Percentiles rank a stretch among this genome's conserved stretches.
Evolutionary conservation across 495 filamentous ascomycete genomes (phyloP).

Genomic region (Letharia lupina): DNA sequence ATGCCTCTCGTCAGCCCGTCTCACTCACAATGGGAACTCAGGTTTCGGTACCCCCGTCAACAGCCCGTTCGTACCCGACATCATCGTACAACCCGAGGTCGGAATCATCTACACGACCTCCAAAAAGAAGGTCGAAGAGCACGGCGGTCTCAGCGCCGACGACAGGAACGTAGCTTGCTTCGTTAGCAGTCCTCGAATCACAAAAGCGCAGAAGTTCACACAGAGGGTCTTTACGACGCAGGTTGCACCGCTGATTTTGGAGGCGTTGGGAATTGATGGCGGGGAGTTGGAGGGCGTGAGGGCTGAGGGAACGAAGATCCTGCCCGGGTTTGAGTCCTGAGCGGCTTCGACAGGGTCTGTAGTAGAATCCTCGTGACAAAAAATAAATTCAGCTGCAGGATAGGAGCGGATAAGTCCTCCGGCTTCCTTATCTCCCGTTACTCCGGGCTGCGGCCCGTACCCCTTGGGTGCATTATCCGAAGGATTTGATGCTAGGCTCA

Average conservation of each 20-base stretch:
- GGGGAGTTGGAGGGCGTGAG: constrained; percentile 25
- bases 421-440: too few species aligned
- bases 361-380: background rate
- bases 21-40: constrained; percentile 7
- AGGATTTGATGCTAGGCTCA: too few species aligned
- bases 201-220: constrained; percentile 18
- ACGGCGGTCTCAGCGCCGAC: constrained; percentile 31
- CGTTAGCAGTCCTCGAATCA: constrained; percentile 25
- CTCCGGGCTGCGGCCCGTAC: too few species aligned
- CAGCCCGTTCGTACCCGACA: constrained; percentile 33
- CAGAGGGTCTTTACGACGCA: constrained; percentile 27
- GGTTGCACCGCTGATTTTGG: constrained; percentile 31
- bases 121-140: constrained; percentile 31
- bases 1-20: constrained; percentile 13
- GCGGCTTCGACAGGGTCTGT: background rate
- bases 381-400: too few species aligned
- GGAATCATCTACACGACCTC: constrained; percentile 34
- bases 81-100: constrained; percentile 29
- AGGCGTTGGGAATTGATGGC: constrained; percentile 30
- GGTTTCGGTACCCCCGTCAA: constrained; percentile 30
- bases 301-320: constrained; percentile 24
- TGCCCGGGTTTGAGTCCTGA: constrained; percentile 24
- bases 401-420: too few species aligned
- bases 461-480: too few species aligned
- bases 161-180: constrained; percentile 32